Conservation (phyloP, 2,329 filamentous ascomycete species). For the Magnaporthiopsis incrustans region DNA sequence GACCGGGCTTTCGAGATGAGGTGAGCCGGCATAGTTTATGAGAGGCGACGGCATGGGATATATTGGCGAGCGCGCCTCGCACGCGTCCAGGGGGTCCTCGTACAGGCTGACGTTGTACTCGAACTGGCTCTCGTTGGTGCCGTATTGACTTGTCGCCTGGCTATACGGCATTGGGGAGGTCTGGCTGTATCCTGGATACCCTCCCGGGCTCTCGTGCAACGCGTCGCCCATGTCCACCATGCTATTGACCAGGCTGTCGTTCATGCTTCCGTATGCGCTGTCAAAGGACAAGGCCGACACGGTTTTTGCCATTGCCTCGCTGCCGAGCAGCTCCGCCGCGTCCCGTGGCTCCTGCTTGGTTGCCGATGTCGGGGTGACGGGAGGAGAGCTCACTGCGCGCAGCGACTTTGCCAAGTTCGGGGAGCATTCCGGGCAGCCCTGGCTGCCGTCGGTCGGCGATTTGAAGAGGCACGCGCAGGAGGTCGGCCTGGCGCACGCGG, state of each 20-base stretch:
- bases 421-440: background rate
- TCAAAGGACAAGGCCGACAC: background rate
- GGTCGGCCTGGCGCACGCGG: background rate
- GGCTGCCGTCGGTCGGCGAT: background rate
- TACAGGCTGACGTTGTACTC: background rate
- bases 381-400: background rate
- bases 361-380: background rate
- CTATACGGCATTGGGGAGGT: background rate
- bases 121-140: background rate
- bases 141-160: background rate
- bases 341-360: background rate
- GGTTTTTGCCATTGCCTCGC: background rate
- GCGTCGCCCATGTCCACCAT: background rate
- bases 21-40: background rate
- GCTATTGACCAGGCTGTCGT: background rate
- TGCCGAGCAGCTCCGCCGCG: background rate
- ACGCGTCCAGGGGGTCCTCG: background rate
- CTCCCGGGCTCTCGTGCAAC: background rate
- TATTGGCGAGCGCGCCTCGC: background rate
- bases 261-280: background rate
- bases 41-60: background rate
- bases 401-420: background rate
- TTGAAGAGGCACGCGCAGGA: background rate
- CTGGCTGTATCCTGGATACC: background rate
- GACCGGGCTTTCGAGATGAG: background rate